A percentile compares a stretch with the other conserved stretches of the same genome.
Conservation (phyloP, 2,329 filamentous ascomycete species). For the Hymenoscyphus scutula region DNA sequence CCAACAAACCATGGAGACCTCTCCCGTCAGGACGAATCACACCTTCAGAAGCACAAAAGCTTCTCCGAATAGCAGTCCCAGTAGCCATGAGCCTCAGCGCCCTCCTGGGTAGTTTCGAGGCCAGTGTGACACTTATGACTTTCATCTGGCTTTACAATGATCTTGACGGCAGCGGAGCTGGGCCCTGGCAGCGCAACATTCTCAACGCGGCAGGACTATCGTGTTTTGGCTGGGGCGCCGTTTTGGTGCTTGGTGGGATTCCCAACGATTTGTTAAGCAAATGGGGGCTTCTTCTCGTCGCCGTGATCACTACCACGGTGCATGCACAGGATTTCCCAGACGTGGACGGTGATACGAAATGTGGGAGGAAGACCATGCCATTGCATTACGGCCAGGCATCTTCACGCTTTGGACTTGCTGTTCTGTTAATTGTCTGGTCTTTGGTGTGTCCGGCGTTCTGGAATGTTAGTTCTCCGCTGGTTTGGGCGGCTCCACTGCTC, state of each 20-base stretch:
- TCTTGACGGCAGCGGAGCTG: not conserved
- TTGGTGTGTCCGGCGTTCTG: constrained; percentile 14
- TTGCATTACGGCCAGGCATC: constrained; percentile 25
- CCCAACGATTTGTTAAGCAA: not conserved
- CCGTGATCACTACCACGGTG: constrained; percentile 24
- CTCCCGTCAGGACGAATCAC: constrained; percentile 32
- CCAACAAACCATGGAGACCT: constrained; percentile 37
- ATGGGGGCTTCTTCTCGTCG: constrained; percentile 10
- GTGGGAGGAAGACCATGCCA: constrained; percentile 28
- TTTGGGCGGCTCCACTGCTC: not conserved
- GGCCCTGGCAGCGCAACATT: not conserved
- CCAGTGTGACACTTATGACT: not conserved
- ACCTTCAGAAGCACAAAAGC: not conserved
- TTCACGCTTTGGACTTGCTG: constrained; percentile 26
- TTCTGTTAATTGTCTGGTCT: constrained; percentile 22
- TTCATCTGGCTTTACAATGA: constrained; percentile 10
- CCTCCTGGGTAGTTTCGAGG: not conserved
- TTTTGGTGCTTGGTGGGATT: not conserved
- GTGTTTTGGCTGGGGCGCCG: constrained; percentile 4
- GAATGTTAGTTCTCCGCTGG: constrained; percentile 5
- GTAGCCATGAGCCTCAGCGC: not conserved
- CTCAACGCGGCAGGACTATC: constrained; percentile 11
- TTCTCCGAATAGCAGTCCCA: not conserved
- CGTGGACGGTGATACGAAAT: constrained; percentile 27
- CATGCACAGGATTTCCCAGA: constrained; percentile 36